phyloP scores from a whole-genome alignment of 2,329 filamentous ascomycete species.

The Fusarium sp. region DNA sequence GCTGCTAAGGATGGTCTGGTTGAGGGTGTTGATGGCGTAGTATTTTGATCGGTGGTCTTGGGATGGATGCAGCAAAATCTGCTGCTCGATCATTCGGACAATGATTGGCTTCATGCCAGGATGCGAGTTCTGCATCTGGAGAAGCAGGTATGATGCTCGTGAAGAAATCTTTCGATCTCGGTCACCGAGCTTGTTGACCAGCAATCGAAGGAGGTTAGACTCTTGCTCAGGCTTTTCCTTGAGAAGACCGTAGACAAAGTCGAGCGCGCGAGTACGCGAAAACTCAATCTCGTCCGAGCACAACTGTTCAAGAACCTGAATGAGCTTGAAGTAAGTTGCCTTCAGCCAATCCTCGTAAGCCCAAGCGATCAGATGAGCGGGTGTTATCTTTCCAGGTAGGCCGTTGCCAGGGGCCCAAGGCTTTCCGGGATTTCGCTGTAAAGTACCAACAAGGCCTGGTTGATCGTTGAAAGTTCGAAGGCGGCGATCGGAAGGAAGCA shows the following conservation, averaged over 20 bases:
- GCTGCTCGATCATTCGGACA: slow-evolving; percentile 85
- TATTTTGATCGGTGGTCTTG: slow-evolving; percentile 92
- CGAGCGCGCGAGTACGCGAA: slow-evolving; percentile 86
- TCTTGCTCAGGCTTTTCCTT: slow-evolving; percentile 98
- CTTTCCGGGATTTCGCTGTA: slow-evolving; percentile 69
- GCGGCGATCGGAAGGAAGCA: slow-evolving; percentile 85
- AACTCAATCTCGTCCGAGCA: slow-evolving; percentile 96
- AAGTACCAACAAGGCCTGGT: slow-evolving; percentile 76
- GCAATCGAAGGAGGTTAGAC: slow-evolving; percentile 86
- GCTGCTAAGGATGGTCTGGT: slow-evolving; percentile 91
- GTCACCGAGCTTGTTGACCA: slow-evolving; percentile 98
- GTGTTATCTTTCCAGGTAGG: slow-evolving; percentile 78
- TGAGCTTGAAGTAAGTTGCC: slow-evolving; percentile 89
- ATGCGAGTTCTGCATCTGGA: slow-evolving; percentile 89
- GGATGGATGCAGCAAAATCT: slow-evolving; percentile 86
- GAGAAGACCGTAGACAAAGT: slow-evolving; percentile 90
- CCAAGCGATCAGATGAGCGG: slow-evolving; percentile 86
- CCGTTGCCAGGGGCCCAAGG: slow-evolving; percentile 76
- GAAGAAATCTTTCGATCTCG: slow-evolving; percentile 96
- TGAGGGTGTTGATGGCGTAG: slow-evolving; percentile 95
- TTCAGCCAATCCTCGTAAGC: slow-evolving; percentile 97
- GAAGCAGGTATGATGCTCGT: slow-evolving; percentile 89
- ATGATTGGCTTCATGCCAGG: slow-evolving; percentile 94
- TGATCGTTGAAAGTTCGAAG: slow-evolving; percentile 84
- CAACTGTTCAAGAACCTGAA: slow-evolving; percentile 92